Evolutionary conservation across 768 basidiomycete genomes (phyloP).

Genomic region (Gyrodon lividus): DNA sequence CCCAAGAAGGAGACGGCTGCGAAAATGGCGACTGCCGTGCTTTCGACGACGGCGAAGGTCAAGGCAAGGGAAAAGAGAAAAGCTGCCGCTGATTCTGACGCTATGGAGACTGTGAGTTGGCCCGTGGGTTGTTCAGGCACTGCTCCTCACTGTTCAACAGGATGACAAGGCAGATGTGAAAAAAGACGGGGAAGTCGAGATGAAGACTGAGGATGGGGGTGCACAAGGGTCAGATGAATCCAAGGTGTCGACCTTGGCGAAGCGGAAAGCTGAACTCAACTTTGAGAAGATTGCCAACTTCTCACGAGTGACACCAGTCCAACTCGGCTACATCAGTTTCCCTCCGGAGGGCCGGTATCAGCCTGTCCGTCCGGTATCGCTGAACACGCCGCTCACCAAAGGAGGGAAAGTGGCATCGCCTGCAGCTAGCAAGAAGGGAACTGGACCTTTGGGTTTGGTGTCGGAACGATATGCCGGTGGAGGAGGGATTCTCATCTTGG

Average conservation of each 20-base stretch:
- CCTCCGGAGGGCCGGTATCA: conserved; percentile 77
- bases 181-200: conserved; percentile 68
- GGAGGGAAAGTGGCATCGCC: conserved; percentile 30
- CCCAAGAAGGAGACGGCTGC: conserved; percentile 90
- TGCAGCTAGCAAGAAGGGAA: conserved; percentile 29
- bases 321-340: conserved; percentile 84
- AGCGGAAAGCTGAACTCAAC: conserved; percentile 70
- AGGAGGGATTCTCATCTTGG: conserved; percentile 84
- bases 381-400: conserved; percentile 34
- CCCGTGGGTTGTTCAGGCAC: background rate
- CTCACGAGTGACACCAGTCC: conserved; percentile 88
- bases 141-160: conserved; percentile 32
- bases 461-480: conserved; percentile 73
- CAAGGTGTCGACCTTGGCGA: conserved; percentile 47
- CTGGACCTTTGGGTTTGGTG: conserved; percentile 33
- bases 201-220: conserved; percentile 69
- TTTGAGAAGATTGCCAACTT: conserved; percentile 82
- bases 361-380: conserved; percentile 81
- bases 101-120: conserved; percentile 75
- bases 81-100: conserved; percentile 75
- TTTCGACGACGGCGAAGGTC: conserved; percentile 97
- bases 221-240: conserved; percentile 58
- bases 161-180: conserved; percentile 54
- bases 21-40: conserved; percentile 91
- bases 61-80: conserved; percentile 94